Base-by-base conservation (phyloP, 768 basidiomycete genomes). In the Collybia mongolica region DNA sequence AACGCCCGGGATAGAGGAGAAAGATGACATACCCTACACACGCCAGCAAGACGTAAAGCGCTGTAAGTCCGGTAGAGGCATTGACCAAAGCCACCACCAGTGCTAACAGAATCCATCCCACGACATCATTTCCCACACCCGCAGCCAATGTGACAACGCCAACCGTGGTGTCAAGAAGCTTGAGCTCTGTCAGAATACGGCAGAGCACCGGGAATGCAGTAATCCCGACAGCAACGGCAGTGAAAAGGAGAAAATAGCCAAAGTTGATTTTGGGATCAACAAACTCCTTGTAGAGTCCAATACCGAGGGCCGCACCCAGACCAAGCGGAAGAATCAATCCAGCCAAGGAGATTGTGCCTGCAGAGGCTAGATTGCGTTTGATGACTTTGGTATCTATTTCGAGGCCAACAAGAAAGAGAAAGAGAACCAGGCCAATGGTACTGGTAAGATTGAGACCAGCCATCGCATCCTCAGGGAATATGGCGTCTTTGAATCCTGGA, bases 21-120 rank as follows among this genome's bases (percentile, higher is more conserved):
- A 93, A 72, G 15, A 93, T 44, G 4, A 78, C 73, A 69, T 79
- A 93, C 2, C 80, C 92, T 0, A 80, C 68, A 19, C 79, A 76
- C 5, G 77, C 72, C n/a, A 95, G 74, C 1, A 96, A 72, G 23
- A 94, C 83, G 68, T 83, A 94, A 0, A 95, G 75, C 0, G 93
- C 91, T 0, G 83, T 85, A 14, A 91, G 69, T 0, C 90, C 91
- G 0, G 70, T 73, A 0, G 79, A 75, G 0, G 93, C 86, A 62
- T 92, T 93, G 54, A 91, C 87, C 38, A 96, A 77, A 0, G 92
- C 90, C 17, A 95, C 87, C 0, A 86, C 83, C 32, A 95, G 70
- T 2, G 93, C 92, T 12, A 96, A 77, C 5, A 96, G 72, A 49
- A 91, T 73, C 92, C 91, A 93, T 12, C 88, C 90, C n/a, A 85